Percentiles rank a stretch among this genome's conserved stretches.
Evolutionary conservation across 371 early-diverging fungal species (phyloP).

Genomic region (Mortierella polycephala): DNA sequence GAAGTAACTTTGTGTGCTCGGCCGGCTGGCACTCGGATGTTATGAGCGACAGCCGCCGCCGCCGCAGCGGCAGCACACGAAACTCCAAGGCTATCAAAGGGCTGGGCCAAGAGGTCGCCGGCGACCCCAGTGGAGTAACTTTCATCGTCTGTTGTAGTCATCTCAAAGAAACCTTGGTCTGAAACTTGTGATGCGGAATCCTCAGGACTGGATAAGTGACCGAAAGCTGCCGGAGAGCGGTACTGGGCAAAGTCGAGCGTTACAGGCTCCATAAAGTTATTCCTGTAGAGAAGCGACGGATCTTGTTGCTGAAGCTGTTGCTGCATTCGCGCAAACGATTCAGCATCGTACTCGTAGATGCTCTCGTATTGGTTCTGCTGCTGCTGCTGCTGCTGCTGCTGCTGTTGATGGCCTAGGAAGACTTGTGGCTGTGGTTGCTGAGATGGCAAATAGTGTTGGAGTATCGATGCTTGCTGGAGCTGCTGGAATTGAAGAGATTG

Average conservation of each 20-base stretch:
- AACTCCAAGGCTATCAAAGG: conserved; percentile 1
- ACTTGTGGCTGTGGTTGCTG: neutral
- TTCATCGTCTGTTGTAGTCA: neutral
- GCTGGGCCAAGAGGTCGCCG: neutral
- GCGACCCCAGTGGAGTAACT: neutral
- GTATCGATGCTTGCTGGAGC: neutral
- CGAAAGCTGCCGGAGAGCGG: neutral
- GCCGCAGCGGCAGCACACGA: neutral
- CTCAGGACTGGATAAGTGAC: conserved; percentile 2
- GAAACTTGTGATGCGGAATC: neutral
- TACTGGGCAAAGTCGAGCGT: neutral
- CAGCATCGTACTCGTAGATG: neutral
- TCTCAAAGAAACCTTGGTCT: conserved; percentile 12
- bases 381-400: neutral
- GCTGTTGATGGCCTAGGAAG: neutral
- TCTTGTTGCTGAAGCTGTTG: neutral
- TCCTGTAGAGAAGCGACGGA: neutral
- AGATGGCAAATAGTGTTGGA: neutral
- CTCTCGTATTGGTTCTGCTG: neutral
- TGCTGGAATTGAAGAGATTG: neutral
- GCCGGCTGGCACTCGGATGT: neutral
- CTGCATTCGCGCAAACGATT: too few relatives aligned
- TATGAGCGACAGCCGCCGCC: neutral
- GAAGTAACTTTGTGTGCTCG: neutral
- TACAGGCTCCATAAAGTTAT: neutral